These are phyloP conservation scores for Zymoseptoria passerinii DNA, from an alignment of 2,329 filamentous ascomycete genomes.

Conservation along the genomic window DNA sequence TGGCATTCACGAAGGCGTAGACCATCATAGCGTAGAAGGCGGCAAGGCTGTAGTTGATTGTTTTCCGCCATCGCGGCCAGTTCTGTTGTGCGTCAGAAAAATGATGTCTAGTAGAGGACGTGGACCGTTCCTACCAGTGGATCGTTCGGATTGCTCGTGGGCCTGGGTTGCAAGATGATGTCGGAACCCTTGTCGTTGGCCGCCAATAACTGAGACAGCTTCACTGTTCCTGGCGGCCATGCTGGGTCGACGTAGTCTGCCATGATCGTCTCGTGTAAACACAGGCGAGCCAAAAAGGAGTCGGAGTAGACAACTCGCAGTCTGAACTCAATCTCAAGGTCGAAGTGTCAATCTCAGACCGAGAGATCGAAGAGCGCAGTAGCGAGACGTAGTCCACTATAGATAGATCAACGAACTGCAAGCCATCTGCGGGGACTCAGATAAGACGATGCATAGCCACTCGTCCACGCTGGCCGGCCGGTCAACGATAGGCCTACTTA, in stretches of 20 bases:
- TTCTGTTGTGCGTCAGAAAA: slow-evolving; percentile 28
- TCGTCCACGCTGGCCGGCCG: not conserved
- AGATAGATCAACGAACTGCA: not conserved
- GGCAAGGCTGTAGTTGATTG: slow-evolving; percentile 36
- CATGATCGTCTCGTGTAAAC: not conserved
- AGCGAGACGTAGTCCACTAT: not conserved
- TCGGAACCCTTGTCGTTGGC: slow-evolving; percentile 14
- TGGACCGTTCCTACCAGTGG: slow-evolving; percentile 25
- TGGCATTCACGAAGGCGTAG: slow-evolving; percentile 36
- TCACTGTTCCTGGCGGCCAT: slow-evolving; percentile 24
- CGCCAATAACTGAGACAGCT: slow-evolving; percentile 17
- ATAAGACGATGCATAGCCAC: not conserved
- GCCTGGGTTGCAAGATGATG: slow-evolving; percentile 32
- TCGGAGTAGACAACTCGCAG: not conserved
- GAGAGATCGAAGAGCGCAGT: not conserved
- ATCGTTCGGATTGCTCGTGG: slow-evolving; percentile 33
- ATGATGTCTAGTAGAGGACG: not conserved
- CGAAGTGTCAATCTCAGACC: too few relatives aligned
- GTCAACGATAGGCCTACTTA: too few relatives aligned
- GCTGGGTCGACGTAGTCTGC: slow-evolving; percentile 10
- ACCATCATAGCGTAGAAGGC: slow-evolving; percentile 38
- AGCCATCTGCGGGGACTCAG: not conserved
- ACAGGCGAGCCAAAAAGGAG: not conserved
- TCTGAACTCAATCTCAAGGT: too few relatives aligned
- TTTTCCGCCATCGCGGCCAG: slow-evolving; percentile 37